These are phyloP conservation scores for Colletotrichum sp. DNA, from an alignment of 2,329 filamentous ascomycete species.

Conservation along the genomic window DNA sequence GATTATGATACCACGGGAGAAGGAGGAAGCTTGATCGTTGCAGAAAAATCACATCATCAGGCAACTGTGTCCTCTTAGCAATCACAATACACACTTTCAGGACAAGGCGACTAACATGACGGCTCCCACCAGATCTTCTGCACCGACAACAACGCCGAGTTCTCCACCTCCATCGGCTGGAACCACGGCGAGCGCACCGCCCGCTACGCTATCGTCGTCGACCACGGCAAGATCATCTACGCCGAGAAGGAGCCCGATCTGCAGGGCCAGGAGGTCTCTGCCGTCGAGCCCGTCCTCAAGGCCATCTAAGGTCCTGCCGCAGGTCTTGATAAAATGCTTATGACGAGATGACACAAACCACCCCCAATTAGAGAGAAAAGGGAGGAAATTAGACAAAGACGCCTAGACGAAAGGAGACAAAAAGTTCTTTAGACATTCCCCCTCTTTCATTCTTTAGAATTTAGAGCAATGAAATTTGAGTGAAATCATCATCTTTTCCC, in stretches of 20 bases:
- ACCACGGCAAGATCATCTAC: constrained; percentile 84
- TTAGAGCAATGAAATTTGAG: constrained; percentile 7
- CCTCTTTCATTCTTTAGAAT: neutral
- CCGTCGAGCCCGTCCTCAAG: constrained; percentile 61
- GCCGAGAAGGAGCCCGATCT: constrained; percentile 72
- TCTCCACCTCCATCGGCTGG: constrained; percentile 83
- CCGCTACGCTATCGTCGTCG: constrained; percentile 81
- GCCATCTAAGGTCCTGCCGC: constrained; percentile 42
- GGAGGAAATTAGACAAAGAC: neutral
- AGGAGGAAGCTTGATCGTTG: neutral
- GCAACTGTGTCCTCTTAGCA: neutral
- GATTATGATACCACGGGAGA: neutral
- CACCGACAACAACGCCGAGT: constrained; percentile 70
- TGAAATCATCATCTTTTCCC: neutral
- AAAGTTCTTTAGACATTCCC: neutral
- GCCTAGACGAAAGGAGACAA: neutral
- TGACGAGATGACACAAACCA: neutral
- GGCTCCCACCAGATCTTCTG: constrained; percentile 66
- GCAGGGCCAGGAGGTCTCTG: constrained; percentile 51
- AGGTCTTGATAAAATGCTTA: neutral
- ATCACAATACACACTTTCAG: neutral
- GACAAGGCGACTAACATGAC: neutral
- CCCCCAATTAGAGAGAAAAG: neutral
- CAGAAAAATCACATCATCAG: neutral
- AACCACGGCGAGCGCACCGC: constrained; percentile 74